Evolutionary conservation across 1,284 basidiomycete genomes (phyloP).

Genomic region (Naganishia sp.): DNA sequence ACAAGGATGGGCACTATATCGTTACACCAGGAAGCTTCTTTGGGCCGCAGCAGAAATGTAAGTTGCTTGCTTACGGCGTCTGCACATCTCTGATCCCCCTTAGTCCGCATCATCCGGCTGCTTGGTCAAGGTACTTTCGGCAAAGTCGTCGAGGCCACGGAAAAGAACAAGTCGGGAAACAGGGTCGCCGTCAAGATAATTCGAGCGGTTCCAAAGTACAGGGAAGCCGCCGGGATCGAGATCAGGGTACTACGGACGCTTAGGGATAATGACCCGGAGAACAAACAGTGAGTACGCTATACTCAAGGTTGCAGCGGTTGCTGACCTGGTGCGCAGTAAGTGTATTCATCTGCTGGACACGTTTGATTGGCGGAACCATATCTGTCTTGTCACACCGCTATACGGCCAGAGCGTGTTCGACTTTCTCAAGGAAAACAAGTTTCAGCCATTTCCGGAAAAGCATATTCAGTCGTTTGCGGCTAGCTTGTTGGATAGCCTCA

Average conservation of each 20-base stretch:
- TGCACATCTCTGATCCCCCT: background rate
- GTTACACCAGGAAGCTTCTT: slow-evolving; percentile 66
- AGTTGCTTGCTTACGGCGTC: slow-evolving; percentile 1
- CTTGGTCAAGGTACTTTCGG: slow-evolving; percentile 98
- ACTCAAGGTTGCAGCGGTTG: background rate
- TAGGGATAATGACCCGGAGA: slow-evolving; percentile 84
- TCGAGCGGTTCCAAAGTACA: slow-evolving; percentile 91
- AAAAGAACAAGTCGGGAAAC: slow-evolving; percentile 68
- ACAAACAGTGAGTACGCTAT: slow-evolving; percentile 70
- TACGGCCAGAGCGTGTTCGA: slow-evolving; percentile 98
- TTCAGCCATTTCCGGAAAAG: slow-evolving; percentile 89
- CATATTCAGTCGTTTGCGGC: slow-evolving; percentile 96
- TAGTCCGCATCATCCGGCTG: slow-evolving; percentile 84
- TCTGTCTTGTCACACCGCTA: slow-evolving; percentile 95
- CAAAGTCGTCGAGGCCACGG: slow-evolving; percentile 93
- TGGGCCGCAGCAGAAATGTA: slow-evolving; percentile 31
- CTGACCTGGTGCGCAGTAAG: slow-evolving; percentile 65
- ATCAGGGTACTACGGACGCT: slow-evolving; percentile 90
- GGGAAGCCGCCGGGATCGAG: slow-evolving; percentile 98
- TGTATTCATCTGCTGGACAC: slow-evolving; percentile 94
- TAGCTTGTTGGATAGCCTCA: slow-evolving; percentile 88
- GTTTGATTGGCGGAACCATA: slow-evolving; percentile 97
- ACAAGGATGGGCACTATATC: slow-evolving; percentile 93
- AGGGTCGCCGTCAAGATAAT: slow-evolving; percentile 99
- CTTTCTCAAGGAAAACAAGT: slow-evolving; percentile 97